phyloP scores from a whole-genome alignment of 1,284 basidiomycete species.

The Termitomyces sp. region DNA sequence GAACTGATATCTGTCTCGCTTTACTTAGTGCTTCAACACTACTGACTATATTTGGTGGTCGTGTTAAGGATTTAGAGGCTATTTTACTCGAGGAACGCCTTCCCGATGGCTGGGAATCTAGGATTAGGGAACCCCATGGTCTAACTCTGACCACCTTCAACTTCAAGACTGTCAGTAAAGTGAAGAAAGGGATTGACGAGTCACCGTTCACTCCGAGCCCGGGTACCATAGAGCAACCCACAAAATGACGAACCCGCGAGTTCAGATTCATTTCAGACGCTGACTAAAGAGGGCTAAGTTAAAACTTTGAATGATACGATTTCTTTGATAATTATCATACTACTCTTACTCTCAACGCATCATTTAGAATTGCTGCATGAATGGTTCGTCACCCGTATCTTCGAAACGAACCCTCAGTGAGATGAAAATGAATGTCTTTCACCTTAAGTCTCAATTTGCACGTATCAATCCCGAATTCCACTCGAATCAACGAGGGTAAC shows the following conservation, averaged over 20 bases:
- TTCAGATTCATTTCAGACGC: background rate
- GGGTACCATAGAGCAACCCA: background rate
- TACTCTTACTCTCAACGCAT: background rate
- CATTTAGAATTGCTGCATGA: background rate
- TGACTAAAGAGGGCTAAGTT: background rate
- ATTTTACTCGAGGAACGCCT: slow-evolving; percentile 62
- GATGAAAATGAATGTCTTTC: too few species aligned
- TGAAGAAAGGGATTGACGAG: slow-evolving; percentile 41
- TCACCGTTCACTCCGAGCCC: slow-evolving; percentile 20
- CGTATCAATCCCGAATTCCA: too few species aligned
- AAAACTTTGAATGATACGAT: background rate
- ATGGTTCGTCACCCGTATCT: background rate
- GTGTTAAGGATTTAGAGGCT: slow-evolving; percentile 47
- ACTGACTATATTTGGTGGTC: slow-evolving; percentile 61
- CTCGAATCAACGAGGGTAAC: too few species aligned
- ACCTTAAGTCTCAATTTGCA: too few species aligned
- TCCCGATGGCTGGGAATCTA: slow-evolving; percentile 65
- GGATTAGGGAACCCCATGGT: slow-evolving; percentile 47
- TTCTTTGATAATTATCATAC: background rate
- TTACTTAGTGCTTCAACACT: slow-evolving; percentile 48
- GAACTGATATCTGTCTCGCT: background rate
- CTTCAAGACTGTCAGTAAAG: slow-evolving; percentile 40
- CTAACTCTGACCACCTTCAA: slow-evolving; percentile 60
- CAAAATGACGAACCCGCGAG: background rate
- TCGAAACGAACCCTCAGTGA: background rate